These are phyloP conservation scores for Fusarium sp. DNA, from an alignment of 2,329 filamentous ascomycete species.

Conservation along the genomic window DNA sequence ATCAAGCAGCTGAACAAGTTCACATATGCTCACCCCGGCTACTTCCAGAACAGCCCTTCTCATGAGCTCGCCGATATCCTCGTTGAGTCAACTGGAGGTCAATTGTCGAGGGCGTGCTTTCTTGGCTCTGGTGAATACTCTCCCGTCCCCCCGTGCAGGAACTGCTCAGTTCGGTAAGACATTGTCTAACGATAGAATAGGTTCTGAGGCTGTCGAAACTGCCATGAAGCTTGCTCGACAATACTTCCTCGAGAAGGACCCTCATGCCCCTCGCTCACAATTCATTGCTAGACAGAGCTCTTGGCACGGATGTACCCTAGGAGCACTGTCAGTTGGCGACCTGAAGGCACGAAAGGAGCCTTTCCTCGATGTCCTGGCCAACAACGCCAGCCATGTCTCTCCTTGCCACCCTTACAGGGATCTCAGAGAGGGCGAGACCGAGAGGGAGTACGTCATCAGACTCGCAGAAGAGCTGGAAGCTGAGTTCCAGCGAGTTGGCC, in stretches of 20 bases:
- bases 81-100: conserved; percentile 6
- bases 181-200: not conserved
- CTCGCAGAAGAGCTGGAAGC: conserved; percentile 26
- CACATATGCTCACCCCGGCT: not conserved
- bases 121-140: conserved; percentile 4
- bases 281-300: conserved; percentile 26
- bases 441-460: conserved; percentile 12
- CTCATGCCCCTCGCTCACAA: conserved; percentile 4
- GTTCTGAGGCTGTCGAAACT: conserved; percentile 25
- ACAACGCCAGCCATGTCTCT: conserved; percentile 40
- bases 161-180: not conserved
- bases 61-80: not conserved
- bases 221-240: conserved; percentile 30
- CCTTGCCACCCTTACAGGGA: conserved; percentile 37
- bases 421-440: conserved; percentile 42
- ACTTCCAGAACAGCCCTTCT: not conserved
- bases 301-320: conserved; percentile 29
- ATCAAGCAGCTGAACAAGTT: not conserved
- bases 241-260: conserved; percentile 22
- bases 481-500: conserved; percentile 19
- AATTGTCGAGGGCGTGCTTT: conserved; percentile 6
- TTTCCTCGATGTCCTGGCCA: conserved; percentile 37
- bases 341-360: conserved; percentile 34
- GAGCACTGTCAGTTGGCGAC: conserved; percentile 14
- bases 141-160: not conserved